These are phyloP conservation scores for Tagetes erecta DNA, from an alignment of 129 eudicot genomes.

Conservation along the genomic window DNA sequence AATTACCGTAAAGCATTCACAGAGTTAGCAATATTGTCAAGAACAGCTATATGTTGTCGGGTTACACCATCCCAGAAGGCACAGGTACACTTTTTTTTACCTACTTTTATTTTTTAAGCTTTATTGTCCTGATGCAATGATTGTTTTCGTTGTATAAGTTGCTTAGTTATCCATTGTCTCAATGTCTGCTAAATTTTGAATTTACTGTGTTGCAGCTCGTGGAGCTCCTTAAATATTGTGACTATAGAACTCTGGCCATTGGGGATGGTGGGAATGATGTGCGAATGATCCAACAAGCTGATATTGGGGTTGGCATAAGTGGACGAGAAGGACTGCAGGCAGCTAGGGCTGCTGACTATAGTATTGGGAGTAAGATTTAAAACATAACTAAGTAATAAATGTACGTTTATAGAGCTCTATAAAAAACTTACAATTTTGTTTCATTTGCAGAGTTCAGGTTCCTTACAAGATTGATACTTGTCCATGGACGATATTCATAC, in stretches of 20 bases:
- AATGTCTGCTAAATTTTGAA: slow-evolving; percentile 4
- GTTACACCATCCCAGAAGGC: slow-evolving; percentile 99
- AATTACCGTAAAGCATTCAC: slow-evolving; percentile 82
- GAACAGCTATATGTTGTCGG: slow-evolving; percentile 98
- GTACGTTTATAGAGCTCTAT: not conserved
- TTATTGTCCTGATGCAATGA: slow-evolving; percentile 6
- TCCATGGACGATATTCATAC: slow-evolving; percentile 96
- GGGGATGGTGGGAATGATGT: slow-evolving; percentile 99
- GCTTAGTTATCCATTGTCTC: not conserved
- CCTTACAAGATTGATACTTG: slow-evolving; percentile 88
- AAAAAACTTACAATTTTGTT: slow-evolving; percentile 6
- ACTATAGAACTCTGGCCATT: slow-evolving; percentile 90
- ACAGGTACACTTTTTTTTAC: slow-evolving; percentile 53
- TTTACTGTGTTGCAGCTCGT: slow-evolving; percentile 60
- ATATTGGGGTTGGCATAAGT: slow-evolving; percentile 98
- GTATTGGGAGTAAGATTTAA: slow-evolving; percentile 83
- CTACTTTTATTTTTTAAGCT: slow-evolving; percentile 1
- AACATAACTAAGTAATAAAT: slow-evolving; percentile 4
- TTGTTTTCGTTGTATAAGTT: slow-evolving; percentile 4
- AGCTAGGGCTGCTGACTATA: slow-evolving; percentile 98
- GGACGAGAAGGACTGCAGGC: slow-evolving; percentile 99
- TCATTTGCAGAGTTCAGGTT: slow-evolving; percentile 88
- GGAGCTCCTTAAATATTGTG: slow-evolving; percentile 84
- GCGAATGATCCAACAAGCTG: slow-evolving; percentile 99
- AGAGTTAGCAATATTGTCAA: slow-evolving; percentile 84